Conservation (phyloP, 139 green algal genomes). For the Coccomyxa sp. region DNA sequence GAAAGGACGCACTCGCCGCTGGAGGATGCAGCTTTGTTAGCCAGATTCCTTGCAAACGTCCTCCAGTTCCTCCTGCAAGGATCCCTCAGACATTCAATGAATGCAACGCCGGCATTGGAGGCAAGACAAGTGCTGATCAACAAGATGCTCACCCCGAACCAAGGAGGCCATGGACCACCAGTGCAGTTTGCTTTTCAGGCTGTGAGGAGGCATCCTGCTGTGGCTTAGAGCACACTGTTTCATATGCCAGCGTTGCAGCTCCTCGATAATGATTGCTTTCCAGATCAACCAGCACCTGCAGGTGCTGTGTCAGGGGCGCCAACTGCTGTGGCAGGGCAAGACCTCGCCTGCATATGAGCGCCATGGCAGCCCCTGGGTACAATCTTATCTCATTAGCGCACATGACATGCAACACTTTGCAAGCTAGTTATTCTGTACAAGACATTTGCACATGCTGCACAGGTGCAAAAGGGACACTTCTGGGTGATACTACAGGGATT, state of each 20-base stretch:
- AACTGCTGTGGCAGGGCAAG: too few relatives aligned
- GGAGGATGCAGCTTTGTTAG: slow-evolving; percentile 12
- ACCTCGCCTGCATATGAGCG: too few relatives aligned
- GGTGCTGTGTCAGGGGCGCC: too few relatives aligned
- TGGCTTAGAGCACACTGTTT: neutral
- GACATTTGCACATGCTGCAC: too few relatives aligned
- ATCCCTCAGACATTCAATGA: neutral
- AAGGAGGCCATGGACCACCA: slow-evolving; percentile 46
- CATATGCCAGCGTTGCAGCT: neutral
- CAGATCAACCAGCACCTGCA: too few relatives aligned
- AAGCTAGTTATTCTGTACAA: too few relatives aligned
- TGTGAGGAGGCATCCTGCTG: neutral
- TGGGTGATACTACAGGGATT: too few relatives aligned
- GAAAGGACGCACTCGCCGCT: slow-evolving; percentile 10
- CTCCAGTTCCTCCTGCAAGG: slow-evolving; percentile 34
- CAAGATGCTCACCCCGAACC: slow-evolving; percentile 20
- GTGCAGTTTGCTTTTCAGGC: slow-evolving; percentile 8
- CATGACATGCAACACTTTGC: too few relatives aligned
- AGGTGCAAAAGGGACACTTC: too few relatives aligned
- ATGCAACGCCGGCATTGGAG: neutral
- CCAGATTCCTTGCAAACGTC: slow-evolving; percentile 2
- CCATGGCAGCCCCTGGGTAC: too few relatives aligned
- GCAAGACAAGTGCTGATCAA: neutral
- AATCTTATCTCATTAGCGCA: too few relatives aligned
- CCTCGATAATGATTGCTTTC: too few relatives aligned